Evolutionary conservation across 345 rosid species (phyloP).

Genomic region (Combretum micranthum): DNA sequence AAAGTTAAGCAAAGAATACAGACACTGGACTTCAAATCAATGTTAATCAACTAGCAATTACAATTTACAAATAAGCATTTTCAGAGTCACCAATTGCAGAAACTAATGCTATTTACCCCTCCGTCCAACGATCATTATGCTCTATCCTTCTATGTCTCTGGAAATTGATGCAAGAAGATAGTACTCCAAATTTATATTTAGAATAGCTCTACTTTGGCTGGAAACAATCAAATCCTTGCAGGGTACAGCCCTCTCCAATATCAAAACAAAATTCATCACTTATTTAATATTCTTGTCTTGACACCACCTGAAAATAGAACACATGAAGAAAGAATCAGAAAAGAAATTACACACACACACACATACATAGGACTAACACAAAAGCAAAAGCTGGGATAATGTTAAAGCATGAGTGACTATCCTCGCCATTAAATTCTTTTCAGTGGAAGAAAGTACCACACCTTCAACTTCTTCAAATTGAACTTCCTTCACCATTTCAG

Average conservation of each 20-base stretch:
- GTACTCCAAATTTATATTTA: neutral
- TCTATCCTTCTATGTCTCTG: neutral
- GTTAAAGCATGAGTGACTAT: no score
- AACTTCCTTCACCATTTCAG: constrained; percentile 78
- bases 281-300: constrained; percentile 57
- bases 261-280: constrained; percentile 17
- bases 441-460: constrained; percentile 6
- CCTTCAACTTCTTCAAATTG: constrained; percentile 78
- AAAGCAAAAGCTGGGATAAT: no score
- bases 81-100: neutral
- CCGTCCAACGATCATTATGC: neutral
- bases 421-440: no score
- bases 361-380: constrained; percentile 5
- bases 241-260: no score
- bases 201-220: neutral
- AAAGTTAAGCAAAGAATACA: no score
- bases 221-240: neutral
- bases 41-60: neutral
- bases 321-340: constrained; percentile 1
- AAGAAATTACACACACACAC: constrained; percentile 9
- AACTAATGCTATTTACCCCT: neutral
- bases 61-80: neutral
- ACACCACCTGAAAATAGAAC: constrained; percentile 55
- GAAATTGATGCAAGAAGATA: neutral
- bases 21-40: neutral